These are phyloP conservation scores for Magnolia officinalis DNA, from an alignment of 164 flowering plant genomes.

Conservation along the genomic window DNA sequence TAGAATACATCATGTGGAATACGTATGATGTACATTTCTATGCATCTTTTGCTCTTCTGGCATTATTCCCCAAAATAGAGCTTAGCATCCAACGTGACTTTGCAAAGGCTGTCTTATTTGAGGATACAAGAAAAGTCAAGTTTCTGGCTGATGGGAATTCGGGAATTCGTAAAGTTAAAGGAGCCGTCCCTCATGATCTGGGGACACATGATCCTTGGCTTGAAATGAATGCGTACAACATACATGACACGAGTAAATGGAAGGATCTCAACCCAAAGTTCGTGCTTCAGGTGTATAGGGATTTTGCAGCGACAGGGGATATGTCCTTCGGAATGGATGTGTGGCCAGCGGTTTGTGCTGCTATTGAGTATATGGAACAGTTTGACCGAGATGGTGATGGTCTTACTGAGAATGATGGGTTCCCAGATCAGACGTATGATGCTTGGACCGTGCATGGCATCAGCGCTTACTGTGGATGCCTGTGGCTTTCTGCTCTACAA, in stretches of 20 bases:
- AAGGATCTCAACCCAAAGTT: constrained; percentile 88
- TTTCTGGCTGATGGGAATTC: constrained; percentile 77
- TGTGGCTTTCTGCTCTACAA: constrained; percentile 93
- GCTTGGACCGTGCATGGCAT: constrained; percentile 94
- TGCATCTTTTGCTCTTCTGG: constrained; percentile 89
- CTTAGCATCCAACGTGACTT: constrained; percentile 85
- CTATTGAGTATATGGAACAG: constrained; percentile 91
- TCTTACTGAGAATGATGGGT: constrained; percentile 88
- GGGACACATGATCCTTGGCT: constrained; percentile 94
- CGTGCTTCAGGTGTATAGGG: constrained; percentile 92
- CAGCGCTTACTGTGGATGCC: constrained; percentile 90
- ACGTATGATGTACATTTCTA: constrained; percentile 96
- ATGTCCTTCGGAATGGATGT: constrained; percentile 80
- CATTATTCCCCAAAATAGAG: constrained; percentile 80
- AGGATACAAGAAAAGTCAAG: constrained; percentile 80
- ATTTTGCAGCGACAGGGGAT: constrained; percentile 82
- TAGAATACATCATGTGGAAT: constrained; percentile 92
- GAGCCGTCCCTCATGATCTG: constrained; percentile 90
- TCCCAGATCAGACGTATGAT: constrained; percentile 95
- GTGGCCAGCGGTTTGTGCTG: constrained; percentile 93
- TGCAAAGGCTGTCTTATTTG: constrained; percentile 83
- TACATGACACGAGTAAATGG: constrained; percentile 91
- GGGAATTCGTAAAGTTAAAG: constrained; percentile 84
- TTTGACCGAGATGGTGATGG: constrained; percentile 79
- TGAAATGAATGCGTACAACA: constrained; percentile 94